These are phyloP conservation scores for Gossypium raimondii DNA, from an alignment of 345 rosid species.

Conservation along the genomic window DNA sequence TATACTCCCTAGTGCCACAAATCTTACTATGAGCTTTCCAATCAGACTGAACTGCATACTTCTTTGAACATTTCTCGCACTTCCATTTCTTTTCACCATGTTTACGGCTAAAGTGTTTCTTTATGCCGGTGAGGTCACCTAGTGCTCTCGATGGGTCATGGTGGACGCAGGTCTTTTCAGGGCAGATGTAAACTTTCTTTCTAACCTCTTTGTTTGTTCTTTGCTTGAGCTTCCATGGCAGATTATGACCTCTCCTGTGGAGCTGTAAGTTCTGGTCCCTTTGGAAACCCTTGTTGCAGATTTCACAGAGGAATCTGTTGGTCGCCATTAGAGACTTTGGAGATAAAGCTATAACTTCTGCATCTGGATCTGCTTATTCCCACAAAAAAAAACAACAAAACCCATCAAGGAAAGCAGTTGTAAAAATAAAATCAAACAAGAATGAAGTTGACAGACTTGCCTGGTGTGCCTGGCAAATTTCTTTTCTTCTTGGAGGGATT, in stretches of 20 bases:
- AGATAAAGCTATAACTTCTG: conserved; percentile 85
- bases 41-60: conserved; percentile 83
- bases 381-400: not conserved
- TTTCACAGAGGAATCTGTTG: conserved; percentile 78
- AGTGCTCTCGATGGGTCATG: conserved; percentile 18
- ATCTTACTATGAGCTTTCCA: conserved; percentile 92
- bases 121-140: conserved; percentile 18
- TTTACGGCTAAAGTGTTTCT: conserved; percentile 20
- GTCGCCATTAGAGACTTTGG: conserved; percentile 77
- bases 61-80: conserved; percentile 71
- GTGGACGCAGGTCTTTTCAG: conserved; percentile 19
- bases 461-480: conserved; percentile 20
- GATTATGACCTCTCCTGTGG: conserved; percentile 81
- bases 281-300: conserved; percentile 87
- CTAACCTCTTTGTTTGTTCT: conserved; percentile 57
- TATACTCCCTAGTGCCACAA: conserved; percentile 80
- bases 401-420: not conserved
- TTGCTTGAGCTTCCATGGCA: conserved; percentile 93
- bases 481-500: conserved; percentile 47
- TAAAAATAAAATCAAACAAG: not conserved
- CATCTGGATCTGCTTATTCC: conserved; percentile 56
- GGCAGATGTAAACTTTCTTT: conserved; percentile 44
- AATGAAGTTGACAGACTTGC: conserved; percentile 1
- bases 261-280: conserved; percentile 88
- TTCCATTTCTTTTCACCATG: conserved; percentile 24